phyloP scores from a whole-genome alignment of 768 basidiomycete genomes.

The Serendipita indica region DNA sequence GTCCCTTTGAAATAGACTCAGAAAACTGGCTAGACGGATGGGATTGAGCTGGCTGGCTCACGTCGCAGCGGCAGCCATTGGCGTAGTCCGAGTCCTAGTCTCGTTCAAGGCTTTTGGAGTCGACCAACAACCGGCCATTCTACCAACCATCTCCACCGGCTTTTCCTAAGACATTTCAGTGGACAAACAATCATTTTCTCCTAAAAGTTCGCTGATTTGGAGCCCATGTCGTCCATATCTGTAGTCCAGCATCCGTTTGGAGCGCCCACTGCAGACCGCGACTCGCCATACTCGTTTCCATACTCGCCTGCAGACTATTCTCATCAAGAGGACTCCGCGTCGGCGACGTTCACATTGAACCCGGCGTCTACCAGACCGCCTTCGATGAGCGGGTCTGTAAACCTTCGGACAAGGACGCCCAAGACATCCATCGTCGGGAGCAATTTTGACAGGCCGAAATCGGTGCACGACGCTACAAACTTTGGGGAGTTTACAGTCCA shows the following conservation, averaged over 20 bases:
- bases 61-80: background rate
- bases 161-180: too few species aligned
- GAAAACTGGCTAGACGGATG: background rate
- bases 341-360: conserved; percentile 4
- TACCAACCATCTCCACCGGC: too few species aligned
- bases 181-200: too few species aligned
- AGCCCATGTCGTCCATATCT: background rate
- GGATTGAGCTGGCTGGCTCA: background rate
- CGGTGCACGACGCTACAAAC: background rate
- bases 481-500: background rate
- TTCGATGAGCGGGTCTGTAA: background rate
- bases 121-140: too few species aligned
- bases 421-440: conserved; percentile 2
- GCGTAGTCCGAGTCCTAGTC: too few species aligned
- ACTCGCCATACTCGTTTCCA: conserved; percentile 3
- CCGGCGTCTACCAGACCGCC: conserved; percentile 8
- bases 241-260: background rate
- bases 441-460: background rate
- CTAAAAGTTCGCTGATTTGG: too few species aligned
- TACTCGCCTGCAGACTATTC: background rate
- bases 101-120: too few species aligned
- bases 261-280: background rate
- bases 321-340: background rate
- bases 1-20: background rate
- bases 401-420: conserved; percentile 5